These are phyloP conservation scores for Sclerospora graminicola DNA, from an alignment of 352 stramenopile genomes.

Conservation along the genomic window DNA sequence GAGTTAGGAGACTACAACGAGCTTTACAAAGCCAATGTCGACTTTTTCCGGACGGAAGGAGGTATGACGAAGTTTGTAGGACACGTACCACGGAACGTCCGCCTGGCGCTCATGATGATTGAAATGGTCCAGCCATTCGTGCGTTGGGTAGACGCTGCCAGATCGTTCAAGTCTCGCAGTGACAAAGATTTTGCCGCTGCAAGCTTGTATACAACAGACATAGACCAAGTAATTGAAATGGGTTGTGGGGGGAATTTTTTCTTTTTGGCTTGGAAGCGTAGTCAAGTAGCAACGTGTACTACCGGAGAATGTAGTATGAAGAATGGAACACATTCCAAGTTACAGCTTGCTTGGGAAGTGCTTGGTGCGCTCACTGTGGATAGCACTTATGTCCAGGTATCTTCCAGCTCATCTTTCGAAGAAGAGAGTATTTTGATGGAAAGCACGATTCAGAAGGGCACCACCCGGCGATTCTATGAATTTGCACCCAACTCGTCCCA, in stretches of 20 bases:
- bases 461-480: slow-evolving; percentile 54
- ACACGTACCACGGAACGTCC: slow-evolving; percentile 92
- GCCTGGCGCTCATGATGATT: slow-evolving; percentile 89
- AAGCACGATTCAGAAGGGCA: slow-evolving; percentile 32
- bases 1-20: slow-evolving; percentile 67
- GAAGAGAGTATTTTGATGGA: slow-evolving; percentile 32
- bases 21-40: slow-evolving; percentile 53
- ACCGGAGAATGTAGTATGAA: slow-evolving; percentile 26
- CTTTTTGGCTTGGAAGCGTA: slow-evolving; percentile 21
- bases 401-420: slow-evolving; percentile 39
- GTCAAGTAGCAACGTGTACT: slow-evolving; percentile 40
- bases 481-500: slow-evolving; percentile 27
- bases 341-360: slow-evolving; percentile 72
- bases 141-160: slow-evolving; percentile 41
- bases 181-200: slow-evolving; percentile 35
- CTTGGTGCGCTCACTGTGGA: slow-evolving; percentile 68
- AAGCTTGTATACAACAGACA: slow-evolving; percentile 28
- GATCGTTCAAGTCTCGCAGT: slow-evolving; percentile 4
- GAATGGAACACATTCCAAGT: slow-evolving; percentile 16
- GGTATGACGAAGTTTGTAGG: slow-evolving; percentile 50
- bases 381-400: slow-evolving; percentile 57
- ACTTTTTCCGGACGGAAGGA: slow-evolving; percentile 37
- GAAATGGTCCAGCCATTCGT: slow-evolving; percentile 94
- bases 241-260: slow-evolving; percentile 49
- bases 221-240: slow-evolving; percentile 35